These are phyloP conservation scores for Cryphonectria parasitica DNA, from an alignment of 2,329 filamentous ascomycete species.

Conservation along the genomic window DNA sequence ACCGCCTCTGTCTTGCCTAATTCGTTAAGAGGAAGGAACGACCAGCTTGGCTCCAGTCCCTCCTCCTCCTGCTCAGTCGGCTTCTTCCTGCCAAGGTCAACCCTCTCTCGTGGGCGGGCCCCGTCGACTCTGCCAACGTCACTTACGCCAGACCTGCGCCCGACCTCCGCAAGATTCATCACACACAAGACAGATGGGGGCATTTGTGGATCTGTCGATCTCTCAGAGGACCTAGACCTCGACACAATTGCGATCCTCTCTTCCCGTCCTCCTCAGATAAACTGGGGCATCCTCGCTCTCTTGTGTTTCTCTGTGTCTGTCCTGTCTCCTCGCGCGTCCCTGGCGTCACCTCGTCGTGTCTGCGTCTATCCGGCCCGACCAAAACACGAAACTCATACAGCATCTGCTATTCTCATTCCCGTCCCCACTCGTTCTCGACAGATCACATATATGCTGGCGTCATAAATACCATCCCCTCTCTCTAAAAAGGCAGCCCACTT, in stretches of 20 bases:
- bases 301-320: background rate
- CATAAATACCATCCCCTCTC: background rate
- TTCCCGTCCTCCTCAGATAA: slow-evolving; percentile 1
- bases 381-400: slow-evolving; percentile 8
- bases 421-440: background rate
- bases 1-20: background rate
- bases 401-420: background rate
- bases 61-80: background rate
- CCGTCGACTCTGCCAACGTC: slow-evolving; percentile 2
- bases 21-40: background rate
- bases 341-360: slow-evolving; percentile 1
- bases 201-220: slow-evolving; percentile 15
- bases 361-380: background rate
- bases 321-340: background rate
- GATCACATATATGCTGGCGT: background rate
- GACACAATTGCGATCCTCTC: slow-evolving; percentile 1
- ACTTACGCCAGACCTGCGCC: slow-evolving; percentile 7
- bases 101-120: background rate
- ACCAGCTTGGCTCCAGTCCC: background rate
- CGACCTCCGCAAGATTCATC: slow-evolving; percentile 2
- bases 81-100: background rate
- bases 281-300: slow-evolving; percentile 1
- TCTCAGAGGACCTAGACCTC: slow-evolving; percentile 7
- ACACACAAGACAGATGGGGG: slow-evolving; percentile 2
- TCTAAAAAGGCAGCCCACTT: background rate